A percentile compares a stretch with the other conserved stretches of the same genome.
Evolutionary conservation across 768 basidiomycete genomes (phyloP).

Genomic region (Fistulinella prunicolor): DNA sequence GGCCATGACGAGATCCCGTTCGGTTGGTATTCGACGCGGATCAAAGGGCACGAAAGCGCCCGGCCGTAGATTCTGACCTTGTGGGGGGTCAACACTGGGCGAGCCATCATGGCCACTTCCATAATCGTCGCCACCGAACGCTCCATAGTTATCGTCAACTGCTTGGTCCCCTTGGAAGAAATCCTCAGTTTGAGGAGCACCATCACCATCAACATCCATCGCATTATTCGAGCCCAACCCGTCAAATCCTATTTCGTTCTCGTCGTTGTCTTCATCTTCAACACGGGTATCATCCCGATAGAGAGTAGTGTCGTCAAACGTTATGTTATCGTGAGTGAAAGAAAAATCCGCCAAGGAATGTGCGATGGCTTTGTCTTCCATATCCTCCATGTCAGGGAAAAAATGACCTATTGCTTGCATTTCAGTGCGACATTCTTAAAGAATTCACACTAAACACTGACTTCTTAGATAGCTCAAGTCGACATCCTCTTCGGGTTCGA

Average conservation of each 20-base stretch:
- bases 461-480: slow-evolving; percentile 63
- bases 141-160: slow-evolving; percentile 44
- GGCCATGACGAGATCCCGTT: slow-evolving; percentile 81
- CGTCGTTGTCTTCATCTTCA: slow-evolving; percentile 36
- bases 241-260: slow-evolving; percentile 19
- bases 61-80: slow-evolving; percentile 35
- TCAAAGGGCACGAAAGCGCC: slow-evolving; percentile 78
- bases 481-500: slow-evolving; percentile 68
- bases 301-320: slow-evolving; percentile 61
- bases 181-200: slow-evolving; percentile 48
- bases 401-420: slow-evolving; percentile 51
- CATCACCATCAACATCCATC: slow-evolving; percentile 43
- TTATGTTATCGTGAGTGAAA: slow-evolving; percentile 64
- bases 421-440: slow-evolving; percentile 6
- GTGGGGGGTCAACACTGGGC: slow-evolving; percentile 41
- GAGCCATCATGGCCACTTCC: slow-evolving; percentile 41
- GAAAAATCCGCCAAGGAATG: slow-evolving; percentile 79
- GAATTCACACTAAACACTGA: slow-evolving; percentile 31
- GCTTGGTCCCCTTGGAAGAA: slow-evolving; percentile 67
- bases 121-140: slow-evolving; percentile 44
- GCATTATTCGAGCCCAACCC: slow-evolving; percentile 21
- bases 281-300: slow-evolving; percentile 51
- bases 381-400: slow-evolving; percentile 61
- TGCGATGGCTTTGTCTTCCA: slow-evolving; percentile 73
- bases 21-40: slow-evolving; percentile 71